Evolutionary conservation across 2,329 filamentous ascomycete genomes (phyloP), one percentile per base, ranked within the genome.

Genomic region (Camillea tinctor): DNA sequence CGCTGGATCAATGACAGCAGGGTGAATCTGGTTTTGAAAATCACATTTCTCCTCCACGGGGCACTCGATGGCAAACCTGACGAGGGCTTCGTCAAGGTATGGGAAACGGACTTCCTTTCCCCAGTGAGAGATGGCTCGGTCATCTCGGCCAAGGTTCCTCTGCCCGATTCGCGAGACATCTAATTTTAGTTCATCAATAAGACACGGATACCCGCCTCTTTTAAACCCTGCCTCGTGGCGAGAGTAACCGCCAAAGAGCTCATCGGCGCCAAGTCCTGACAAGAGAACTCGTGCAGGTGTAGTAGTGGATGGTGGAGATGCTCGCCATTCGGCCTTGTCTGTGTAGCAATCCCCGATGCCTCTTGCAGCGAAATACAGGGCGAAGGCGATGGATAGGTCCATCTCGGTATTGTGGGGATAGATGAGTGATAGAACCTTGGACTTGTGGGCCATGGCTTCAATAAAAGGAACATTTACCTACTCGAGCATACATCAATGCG

Each of bases 321-420:
- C 60, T 50, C 65, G 61, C 65, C 64, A 68, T 2, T 73, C 67
- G n/a, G 68, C 60, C 23, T 69, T 60, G 36, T 66, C 60, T 13
- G 65, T 71, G 57, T 77, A 77, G 48, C 81, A 78, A 19, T 73
- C 65, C 0, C 89, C 92, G 55, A 78, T 74, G 0, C 93, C 94
- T 48, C 92, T 85, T 0, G 94, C 88, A 5, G 95, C 93, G 77
- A 99, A 99, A 74, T 97, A 98, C n/a, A 99, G 81, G 0, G 95
- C 95, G 68, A 85, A 89, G 0, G 91, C 90, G 68, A 99, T 99
- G 3, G 95, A 99, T 0, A 99, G 81, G 70, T 99, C 95, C 95
- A 99, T 99, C 75, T 99, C 95, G 0, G 95, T 99, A 66, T 97
- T 94, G 75, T 99, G 95, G 0, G 95, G 95, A 67, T 90, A 83